Evolutionary conservation across 306 rosid genomes (phyloP), one percentile per base, ranked within the genome.

Genomic region (Vigna unguiculata): DNA sequence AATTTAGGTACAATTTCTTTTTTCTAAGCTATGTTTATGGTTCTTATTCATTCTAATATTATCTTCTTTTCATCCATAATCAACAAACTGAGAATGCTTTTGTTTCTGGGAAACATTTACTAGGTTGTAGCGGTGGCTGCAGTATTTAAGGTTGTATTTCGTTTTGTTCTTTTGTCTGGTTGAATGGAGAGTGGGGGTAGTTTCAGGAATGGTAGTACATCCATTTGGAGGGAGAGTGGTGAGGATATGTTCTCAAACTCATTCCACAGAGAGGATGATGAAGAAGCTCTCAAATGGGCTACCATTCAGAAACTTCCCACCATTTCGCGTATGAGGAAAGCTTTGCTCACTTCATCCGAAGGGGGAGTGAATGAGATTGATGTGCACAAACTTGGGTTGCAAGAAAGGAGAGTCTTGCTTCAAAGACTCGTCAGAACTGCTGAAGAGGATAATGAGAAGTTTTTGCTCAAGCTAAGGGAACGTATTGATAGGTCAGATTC

Each of bases 361-460:
- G 98, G 97, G 6, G 74, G 66, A 41, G 55, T 87, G 36, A 79
- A 82, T 51, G 96, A 91, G 88, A 79, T 93, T 7, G 96, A 93
- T 41, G 67, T 91, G 1, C 59, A 81, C 45, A 85, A 86, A 40
- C 91, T 91, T 70, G 98, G 96, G 48, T 22, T 79, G 52, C 80
- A 91, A 43, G 97, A 93, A 70, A 85, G 84, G 19, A 85, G 65
- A 80, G 85, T 73, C 48, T 80, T 93, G 59, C 73, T 93, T 74
- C 92, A 88, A 46, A 88, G 97, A 82, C 83, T 93, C 0, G 82
- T 93, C 36, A 90, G 70, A 75, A 84, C 84, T 75, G 88, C 91
- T 6, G 93, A 93, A 30, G 88, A 91, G 66, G 98, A 91, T 40
- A 93, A 91, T 78, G 96, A 90, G 78, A 88, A 86, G 78, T 93